These are phyloP conservation scores for Blastobotrys arbuscula DNA, from an alignment of 1,139 yeast genomes.

Conservation along the genomic window DNA sequence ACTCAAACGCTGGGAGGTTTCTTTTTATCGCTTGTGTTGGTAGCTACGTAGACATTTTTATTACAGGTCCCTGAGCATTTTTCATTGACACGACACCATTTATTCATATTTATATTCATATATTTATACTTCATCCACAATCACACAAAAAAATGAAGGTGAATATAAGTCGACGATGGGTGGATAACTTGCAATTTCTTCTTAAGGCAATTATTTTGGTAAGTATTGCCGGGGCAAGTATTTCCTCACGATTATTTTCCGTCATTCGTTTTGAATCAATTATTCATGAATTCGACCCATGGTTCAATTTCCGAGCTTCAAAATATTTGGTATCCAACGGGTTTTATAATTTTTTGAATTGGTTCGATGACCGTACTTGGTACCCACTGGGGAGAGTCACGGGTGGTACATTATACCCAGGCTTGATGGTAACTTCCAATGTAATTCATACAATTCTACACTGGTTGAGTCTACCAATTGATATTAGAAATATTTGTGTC, in stretches of 20 bases:
- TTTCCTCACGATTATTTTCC: conserved; percentile 74
- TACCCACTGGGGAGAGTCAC: conserved; percentile 98
- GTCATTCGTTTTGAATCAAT: conserved; percentile 73
- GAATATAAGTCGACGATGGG: conserved; percentile 10
- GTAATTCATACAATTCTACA: conserved; percentile 68
- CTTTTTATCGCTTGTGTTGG: too few relatives aligned
- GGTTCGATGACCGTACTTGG: conserved; percentile 99
- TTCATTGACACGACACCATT: too few relatives aligned
- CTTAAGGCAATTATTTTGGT: conserved; percentile 61
- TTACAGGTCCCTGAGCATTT: too few relatives aligned
- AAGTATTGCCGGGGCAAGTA: conserved; percentile 81
- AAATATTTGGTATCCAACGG: conserved; percentile 79
- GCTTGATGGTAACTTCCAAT: conserved; percentile 95
- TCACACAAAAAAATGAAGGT: conserved; percentile 9
- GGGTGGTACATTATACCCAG: conserved; percentile 98
- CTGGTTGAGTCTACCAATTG: conserved; percentile 64
- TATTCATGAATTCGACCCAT: conserved; percentile 98
- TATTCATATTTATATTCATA: too few relatives aligned
- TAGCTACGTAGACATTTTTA: too few relatives aligned
- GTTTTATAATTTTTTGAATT: conserved; percentile 85
- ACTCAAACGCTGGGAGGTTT: too few relatives aligned
- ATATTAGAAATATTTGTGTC: conserved; percentile 93
- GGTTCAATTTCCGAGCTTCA: conserved; percentile 97
- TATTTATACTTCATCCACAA: too few relatives aligned
- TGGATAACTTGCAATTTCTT: conserved; percentile 35